Evolutionary conservation across 2,329 filamentous ascomycete species (phyloP), one percentile per base, ranked within the genome.

Genomic region (Colletotrichum navitas): DNA sequence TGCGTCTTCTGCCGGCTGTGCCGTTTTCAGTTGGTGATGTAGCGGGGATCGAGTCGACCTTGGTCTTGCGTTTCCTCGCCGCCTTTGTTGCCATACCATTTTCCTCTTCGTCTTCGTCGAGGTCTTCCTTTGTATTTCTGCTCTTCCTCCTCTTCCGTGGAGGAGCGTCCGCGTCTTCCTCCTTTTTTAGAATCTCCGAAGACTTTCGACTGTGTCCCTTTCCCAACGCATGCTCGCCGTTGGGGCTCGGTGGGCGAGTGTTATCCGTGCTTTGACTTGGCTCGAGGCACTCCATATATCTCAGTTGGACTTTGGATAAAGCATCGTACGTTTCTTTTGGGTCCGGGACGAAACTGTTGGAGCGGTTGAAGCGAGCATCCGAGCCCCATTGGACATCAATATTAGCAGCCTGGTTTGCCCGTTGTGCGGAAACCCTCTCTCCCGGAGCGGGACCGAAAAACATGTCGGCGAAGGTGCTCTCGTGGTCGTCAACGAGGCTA

Each of bases 381-480:
- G 92, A 92, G 12, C 92, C 92, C 88, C 90, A 93, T 73, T 88
- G 87, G 55, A 92, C 83, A 63, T 87, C 84, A 21, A 68, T 71
- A 76, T 84, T 71, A 68, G 80, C 78, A 64, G 78, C 81, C 45
- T 80, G 80, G 76, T 51, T 68, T 21, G 74, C 60, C 6, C 72
- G 67, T 18, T 71, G 72, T n/a, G 63, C 58, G 58, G 61, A 75
- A 75, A 55, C 43, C 73, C 52, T 66, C 69, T 41, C 74, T 43
- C 59, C 73, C 63, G 52, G 74, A 69, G 45, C 72, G 11, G 76
- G 74, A 14, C 80, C 81, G 72, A 81, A 83, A 72, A 84, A 80
- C 82, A 83, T 85, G 56, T 84, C 79, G 10, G 80, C 77, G 69
- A 85, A 84, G 6, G 81, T 79, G 54, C 80, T 77, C 51, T 83